Evolutionary conservation across 148 eudicot species (phyloP), one percentile per base, ranked within the genome.

Genomic region (Cornus florida): DNA sequence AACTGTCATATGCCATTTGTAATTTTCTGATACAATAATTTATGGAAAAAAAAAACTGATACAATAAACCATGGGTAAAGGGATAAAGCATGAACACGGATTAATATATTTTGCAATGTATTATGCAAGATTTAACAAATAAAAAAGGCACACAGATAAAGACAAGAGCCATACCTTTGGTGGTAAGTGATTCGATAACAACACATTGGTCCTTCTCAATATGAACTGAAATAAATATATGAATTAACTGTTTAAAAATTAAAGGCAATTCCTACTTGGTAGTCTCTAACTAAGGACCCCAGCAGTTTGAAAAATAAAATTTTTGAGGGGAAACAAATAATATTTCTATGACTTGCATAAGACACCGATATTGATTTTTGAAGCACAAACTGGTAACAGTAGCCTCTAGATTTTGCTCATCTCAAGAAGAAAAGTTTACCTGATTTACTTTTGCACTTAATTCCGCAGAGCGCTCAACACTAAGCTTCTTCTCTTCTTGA

Each of bases 101-200:
- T 56, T 17, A 33, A 31, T 35, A 81, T 10, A 48, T 50, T 10
- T 20, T 17, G 16, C 8, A 71, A 53, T 53, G 22, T 32, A 62
- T 60, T 14, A 33, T 41, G 57, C 71, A 22, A 43, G 35, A 39
- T 64, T 28, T 70, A 70, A 83, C 11, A 57, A 43, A n/a, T 69
- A 69, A 70, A 16, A 39, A 7, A 11, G 65, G 43, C 32, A 75
- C 17, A 43, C 41, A 59, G 60, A 74, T 28, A 11, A 35, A 35
- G 32, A 5, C 20, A 71, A 39, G 32, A 5, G 48, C n/a, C n/a
- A 79, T 88, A 97, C 99, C 99, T 97, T 97, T 81, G 99, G 99
- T 75, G 99, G 99, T 80, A 97, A 83, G 88, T 97, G 99, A 88
- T 94, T 97, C 6, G 99, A 97, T 77, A 97, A 84, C 81, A 97